phyloP scores from a whole-genome alignment of 192 early-diverging fungal species.

The Linnemannia schmuckeri region DNA sequence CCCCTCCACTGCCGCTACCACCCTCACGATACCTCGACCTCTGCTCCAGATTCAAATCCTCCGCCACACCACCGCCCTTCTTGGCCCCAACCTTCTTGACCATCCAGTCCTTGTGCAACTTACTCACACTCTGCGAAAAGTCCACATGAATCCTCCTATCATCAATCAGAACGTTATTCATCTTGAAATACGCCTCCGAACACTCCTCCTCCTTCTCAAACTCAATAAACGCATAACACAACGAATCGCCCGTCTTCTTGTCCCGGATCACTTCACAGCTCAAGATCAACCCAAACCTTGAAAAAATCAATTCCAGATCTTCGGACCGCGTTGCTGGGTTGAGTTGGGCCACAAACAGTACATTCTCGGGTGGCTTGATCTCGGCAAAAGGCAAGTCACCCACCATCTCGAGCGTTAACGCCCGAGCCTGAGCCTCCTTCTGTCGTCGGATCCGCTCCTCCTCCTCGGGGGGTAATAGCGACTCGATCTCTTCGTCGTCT shows the following conservation, averaged over 20 bases:
- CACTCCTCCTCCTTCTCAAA: slow-evolving; percentile 89
- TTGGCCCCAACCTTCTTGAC: slow-evolving; percentile 59
- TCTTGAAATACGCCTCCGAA: slow-evolving; percentile 96
- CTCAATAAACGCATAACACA: slow-evolving; percentile 97
- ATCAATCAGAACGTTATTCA: slow-evolving; percentile 97
- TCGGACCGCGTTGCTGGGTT: slow-evolving; percentile 92
- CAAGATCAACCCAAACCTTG: slow-evolving; percentile 87
- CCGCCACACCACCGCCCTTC: slow-evolving; percentile 49
- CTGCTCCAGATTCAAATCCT: slow-evolving; percentile 64
- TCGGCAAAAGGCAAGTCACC: slow-evolving; percentile 98
- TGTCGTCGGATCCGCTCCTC: slow-evolving; percentile 75
- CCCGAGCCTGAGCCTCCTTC: slow-evolving; percentile 84
- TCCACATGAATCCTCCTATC: slow-evolving; percentile 97
- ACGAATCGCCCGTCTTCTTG: slow-evolving; percentile 81
- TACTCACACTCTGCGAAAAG: slow-evolving; percentile 96
- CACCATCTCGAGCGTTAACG: slow-evolving; percentile 97
- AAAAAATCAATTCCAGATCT: slow-evolving; percentile 94
- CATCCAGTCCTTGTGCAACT: slow-evolving; percentile 86
- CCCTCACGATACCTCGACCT: slow-evolving; percentile 67
- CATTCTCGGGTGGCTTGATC: slow-evolving; percentile 96
- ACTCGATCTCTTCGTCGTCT: slow-evolving; percentile 81
- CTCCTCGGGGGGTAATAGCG: slow-evolving; percentile 70
- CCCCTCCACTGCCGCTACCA: neutral
- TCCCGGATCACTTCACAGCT: slow-evolving; percentile 96
- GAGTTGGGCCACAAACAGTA: slow-evolving; percentile 96